Evolutionary conservation across 352 stramenopile genomes (phyloP), one percentile per base, ranked within the genome.

Genomic region (Pythium phragmitis): DNA sequence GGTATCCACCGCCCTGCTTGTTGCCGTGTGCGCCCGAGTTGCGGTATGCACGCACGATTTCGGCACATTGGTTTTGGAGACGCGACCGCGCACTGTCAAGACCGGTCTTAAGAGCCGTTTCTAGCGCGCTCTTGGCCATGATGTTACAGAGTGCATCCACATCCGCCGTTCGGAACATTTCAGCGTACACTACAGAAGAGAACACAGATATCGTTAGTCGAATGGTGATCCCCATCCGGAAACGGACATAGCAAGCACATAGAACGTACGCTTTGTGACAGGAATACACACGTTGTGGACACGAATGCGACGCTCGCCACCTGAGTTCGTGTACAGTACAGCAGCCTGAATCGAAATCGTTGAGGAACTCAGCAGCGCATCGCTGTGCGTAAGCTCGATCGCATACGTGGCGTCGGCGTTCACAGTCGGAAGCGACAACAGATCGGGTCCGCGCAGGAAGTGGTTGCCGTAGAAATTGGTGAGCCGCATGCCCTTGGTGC

Each of bases 381-480:
- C 97, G 67, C 98, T 98, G 76, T 99, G 96, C 53, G 86, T 92
- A 57, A 99, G 90, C 74, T 99, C 97, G 63, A 99, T 89, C 2
- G 82, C 97, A 74, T 98, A 99, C 6, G 97, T 95, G 21, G 93
- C 97, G 69, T 99, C 98, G 5, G 92, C 79, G 58, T 97, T 96
- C 72, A 88, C 96, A 53, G 97, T 99, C 26, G 98, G 98, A 34
- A 99, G 76, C 16, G 97, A 96, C 60, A 99, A 75, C 0, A 99
- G 81, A 74, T 99, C 98, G 3, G 94, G 96, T 21, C 96, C 97
- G 30, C 97, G 92, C 71, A 99, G 89, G 72, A 98, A 99, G 67
- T 98, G 98, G 72, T 99, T 99, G 68, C 98, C 98, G 75, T 99
- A 98, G 72, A 99, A 99, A 69, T 98, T 98, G 33, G 85, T 87